Base-by-base conservation (phyloP, 2,329 filamentous ascomycete genomes). In the Aspergillus floridensis region DNA sequence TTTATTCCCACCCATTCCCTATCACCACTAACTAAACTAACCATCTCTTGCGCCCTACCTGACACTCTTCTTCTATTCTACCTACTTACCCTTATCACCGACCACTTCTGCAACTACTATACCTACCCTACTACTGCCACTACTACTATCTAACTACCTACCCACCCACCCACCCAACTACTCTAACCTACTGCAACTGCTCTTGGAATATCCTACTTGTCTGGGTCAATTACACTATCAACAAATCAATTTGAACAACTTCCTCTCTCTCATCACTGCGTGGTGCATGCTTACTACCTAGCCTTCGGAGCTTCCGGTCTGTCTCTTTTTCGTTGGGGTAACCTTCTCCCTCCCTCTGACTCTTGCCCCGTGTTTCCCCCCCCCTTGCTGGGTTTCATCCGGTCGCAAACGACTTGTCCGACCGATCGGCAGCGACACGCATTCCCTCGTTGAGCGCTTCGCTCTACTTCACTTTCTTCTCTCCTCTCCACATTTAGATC, bases 241-340 rank as follows among this genome's bases (percentile, higher is more conserved):
- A 29, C 41, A 44, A 32, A 35, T 47, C 32, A 51, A 47, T 52
- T 32, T n/a, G 22, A 57, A 48, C 49, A 44, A 54, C 11, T 22
- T 63, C 68, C 68, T 65, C 61, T 60, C 71, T 71, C 62, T 68
- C 71, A 68, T 72, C 64, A 69, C 72, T 44, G 53, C 70, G 66
- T 68, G 64, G 62, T 65, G 59, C 59, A 60, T 59, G 66, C 52
- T 57, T 51, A 55, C 54, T 61, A 35, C 47, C 24, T 44, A 44
- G 31, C 53, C 32, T 19, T 48, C 29, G 26, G 53, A 31, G 53
- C 53, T 32, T 32, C 53, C 41, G 41, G 41, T 55, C 53, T 46
- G 53, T 59, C 49, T 57, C 16, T 52, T 59, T 56, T 54, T 55
- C 32, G 52, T 59, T 59, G 58, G 58, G 52, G 32, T 49, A 19